Base-by-base conservation (phyloP, 148 eudicot species). In the Bassia scoparia region DNA sequence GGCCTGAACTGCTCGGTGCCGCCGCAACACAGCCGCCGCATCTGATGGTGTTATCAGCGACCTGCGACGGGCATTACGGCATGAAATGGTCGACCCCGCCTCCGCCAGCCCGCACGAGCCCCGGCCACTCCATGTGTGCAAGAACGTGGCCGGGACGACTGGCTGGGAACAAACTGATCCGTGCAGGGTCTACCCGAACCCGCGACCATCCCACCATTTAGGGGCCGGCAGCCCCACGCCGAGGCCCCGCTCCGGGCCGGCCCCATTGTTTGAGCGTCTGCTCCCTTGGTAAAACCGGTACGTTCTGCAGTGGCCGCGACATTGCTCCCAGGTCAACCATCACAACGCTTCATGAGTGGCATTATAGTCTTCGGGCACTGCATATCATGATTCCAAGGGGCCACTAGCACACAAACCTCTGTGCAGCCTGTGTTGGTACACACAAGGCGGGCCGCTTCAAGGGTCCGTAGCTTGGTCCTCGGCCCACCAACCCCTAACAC, bases 361-460 rank as follows among this genome's bases (percentile, higher is more conserved):
- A 89, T 89, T 81, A 89, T 89, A 12, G 95, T 89, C 62, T 89
- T 89, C 9, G n/a, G 95, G 95, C 6, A 89, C 95, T 1, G 95
- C 95, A 74, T 89, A n/a, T 89, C 69, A 87, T 89, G 60, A 89
- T 89, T 1, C 95, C 63, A 89, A 66, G 74, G 95, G 64, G 91
- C 95, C 70, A 89, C 95, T n/a, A 0, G 91, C 91, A 48, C 20
- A 89, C 95, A 54, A 89, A 89, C 31, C 95, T 60, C 79, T 89
- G 70, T 89, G 95, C 5, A 89, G 89, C n/a, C 83, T 87, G 95
- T 8, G 95, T n/a, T 91, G 46, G 95, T 89, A 91, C 95, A 89
- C 68, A 89, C 95, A 5, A 89, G 85, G 8, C 95, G 81, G 3
- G 95, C 24, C 95, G 74, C 67, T 89, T 89, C 33, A n/a, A 89